Percentiles rank a stretch among this genome's conserved stretches.
Evolutionary conservation across 202 grass and related monocot genomes (phyloP).

Genomic region (Miscanthus sacchariflorus): DNA sequence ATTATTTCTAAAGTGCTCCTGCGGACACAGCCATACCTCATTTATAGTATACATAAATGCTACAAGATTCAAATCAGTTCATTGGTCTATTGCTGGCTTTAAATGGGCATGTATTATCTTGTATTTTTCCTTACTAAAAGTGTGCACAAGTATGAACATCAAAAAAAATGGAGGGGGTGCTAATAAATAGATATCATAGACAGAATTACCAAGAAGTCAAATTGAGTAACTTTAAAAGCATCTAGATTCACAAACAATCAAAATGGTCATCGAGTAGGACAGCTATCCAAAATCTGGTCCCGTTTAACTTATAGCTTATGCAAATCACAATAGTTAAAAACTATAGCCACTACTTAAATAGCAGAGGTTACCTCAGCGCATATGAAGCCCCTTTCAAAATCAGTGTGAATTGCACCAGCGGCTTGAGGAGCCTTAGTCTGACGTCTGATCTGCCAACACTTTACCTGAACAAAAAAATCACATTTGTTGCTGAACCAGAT

Average conservation of each 20-base stretch:
- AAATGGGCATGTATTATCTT: background rate
- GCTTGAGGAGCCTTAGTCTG: slow-evolving; percentile 97
- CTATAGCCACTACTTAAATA: slow-evolving; percentile 2
- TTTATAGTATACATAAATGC: background rate
- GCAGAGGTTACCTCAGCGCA: slow-evolving; percentile 79
- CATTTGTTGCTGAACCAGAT: background rate
- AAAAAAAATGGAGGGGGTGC: background rate
- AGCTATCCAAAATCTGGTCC: background rate
- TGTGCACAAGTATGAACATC: background rate
- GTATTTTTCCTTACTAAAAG: background rate
- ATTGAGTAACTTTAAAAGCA: background rate
- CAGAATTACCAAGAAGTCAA: background rate
- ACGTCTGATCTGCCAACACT: slow-evolving; percentile 95
- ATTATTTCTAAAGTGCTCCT: background rate
- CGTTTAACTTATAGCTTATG: slow-evolving; percentile 3
- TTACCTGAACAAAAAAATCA: slow-evolving; percentile 63
- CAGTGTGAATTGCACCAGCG: slow-evolving; percentile 88
- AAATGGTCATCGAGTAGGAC: background rate
- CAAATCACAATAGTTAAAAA: slow-evolving; percentile 1
- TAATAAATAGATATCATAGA: background rate
- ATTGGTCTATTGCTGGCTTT: slow-evolving; percentile 4
- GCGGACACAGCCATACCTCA: background rate
- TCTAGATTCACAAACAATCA: background rate
- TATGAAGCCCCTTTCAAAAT: slow-evolving; percentile 98
- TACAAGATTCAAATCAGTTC: background rate